Base-by-base conservation (phyloP, 768 basidiomycete genomes). In the Termitomyces sp. region DNA sequence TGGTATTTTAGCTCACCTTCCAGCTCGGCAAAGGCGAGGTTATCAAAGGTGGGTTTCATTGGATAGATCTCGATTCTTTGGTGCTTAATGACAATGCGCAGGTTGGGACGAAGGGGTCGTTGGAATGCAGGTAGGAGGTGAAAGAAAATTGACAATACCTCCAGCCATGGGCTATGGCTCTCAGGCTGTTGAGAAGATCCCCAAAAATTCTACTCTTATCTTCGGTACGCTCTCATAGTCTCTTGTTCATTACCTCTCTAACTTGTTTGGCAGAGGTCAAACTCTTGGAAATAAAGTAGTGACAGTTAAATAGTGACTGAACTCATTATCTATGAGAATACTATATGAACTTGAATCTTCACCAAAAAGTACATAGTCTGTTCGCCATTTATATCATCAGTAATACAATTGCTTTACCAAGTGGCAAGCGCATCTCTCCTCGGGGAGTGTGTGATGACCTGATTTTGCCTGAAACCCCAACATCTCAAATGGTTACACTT, bases 41-140 rank as follows among this genome's bases (percentile, higher is more conserved):
- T 53, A 97, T 98, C 74, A 93, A 93, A 78, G 91, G 88, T 86
- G 57, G 46, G 75, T 59, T 13, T 33, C 44, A 40, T 47, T 43
- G 32, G 49, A 52, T 30, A 2, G 12, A 13, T 40, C 20, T 53
- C 14, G 33, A 22, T 56, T 32, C 10, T 24, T 20, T 7, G 43
- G 16, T 22, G 34, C n/a, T 27, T 30, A 34, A 50, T 59, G 59
- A 46, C 53, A 22, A 37, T 39, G 47, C 13, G 26, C 57, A 89
- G 86, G 90, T 46, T 97, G 95, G 95, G 96, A 98, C 65, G 78
- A 91, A 67, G 96, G 95, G 40, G 79, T 98, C 56, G 86, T 79
- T 32, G 96, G 96, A 34, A 97, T 98, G 95, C 87, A 91, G 65
- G 85, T 88, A 40, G 89, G 86, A 40, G 95, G 95, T 27, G 95